Percentiles rank a stretch among this genome's conserved stretches.
phyloP scores from a whole-genome alignment of 139 green algal genomes.

The Mesotaenium endlicherianum region DNA sequence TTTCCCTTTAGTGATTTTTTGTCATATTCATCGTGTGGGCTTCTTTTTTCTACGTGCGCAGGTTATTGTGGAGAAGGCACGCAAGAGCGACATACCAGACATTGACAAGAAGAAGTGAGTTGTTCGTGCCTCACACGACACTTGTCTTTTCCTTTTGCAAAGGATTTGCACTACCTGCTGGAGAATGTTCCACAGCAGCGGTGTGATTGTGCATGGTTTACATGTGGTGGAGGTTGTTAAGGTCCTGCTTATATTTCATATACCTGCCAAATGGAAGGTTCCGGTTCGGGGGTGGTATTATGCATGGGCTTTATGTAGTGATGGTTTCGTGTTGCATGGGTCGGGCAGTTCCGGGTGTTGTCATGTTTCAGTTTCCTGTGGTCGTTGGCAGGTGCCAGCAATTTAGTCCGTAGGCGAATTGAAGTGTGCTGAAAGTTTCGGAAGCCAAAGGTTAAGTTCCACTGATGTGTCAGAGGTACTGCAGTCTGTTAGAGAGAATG shows the following conservation, averaged over 20 bases:
- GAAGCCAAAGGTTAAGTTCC: neutral
- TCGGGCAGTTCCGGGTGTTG: no score
- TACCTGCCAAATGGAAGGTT: no score
- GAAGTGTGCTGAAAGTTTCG: neutral
- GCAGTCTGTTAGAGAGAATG: neutral
- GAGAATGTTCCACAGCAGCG: neutral
- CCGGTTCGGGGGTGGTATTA: no score
- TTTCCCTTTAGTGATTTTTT: neutral
- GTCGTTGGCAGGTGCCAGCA: no score
- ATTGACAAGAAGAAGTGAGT: conserved; percentile 99
- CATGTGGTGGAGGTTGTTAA: neutral
- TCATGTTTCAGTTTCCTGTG: no score
- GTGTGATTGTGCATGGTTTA: neutral
- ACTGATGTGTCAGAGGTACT: neutral
- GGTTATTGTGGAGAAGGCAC: conserved; percentile 97
- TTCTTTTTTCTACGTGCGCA: conserved; percentile 53
- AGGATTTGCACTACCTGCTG: neutral
- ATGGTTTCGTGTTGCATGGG: no score
- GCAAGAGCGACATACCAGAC: conserved; percentile 93
- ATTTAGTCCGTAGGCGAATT: no score
- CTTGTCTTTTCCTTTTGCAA: neutral
- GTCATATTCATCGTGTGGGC: neutral
- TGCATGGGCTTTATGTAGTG: no score
- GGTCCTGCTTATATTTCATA: no score
- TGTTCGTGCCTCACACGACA: neutral